A percentile compares a stretch with the other conserved stretches of the same genome.
These are phyloP conservation scores for Solanum sitiens DNA, from an alignment of 257 asterid genomes.

Conservation along the genomic window DNA sequence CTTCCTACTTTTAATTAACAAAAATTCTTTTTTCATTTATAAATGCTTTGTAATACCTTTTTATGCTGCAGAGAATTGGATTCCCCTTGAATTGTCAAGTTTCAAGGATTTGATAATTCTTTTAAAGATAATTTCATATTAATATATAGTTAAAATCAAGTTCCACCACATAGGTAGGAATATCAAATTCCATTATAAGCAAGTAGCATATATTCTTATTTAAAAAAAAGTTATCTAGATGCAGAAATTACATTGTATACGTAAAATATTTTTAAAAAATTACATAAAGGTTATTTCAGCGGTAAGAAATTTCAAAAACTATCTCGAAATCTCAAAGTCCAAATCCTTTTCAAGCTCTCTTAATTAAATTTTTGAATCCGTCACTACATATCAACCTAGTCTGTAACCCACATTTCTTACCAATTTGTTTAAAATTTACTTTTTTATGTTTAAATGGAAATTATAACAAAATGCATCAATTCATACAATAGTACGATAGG, in stretches of 20 bases:
- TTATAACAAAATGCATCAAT: not conserved
- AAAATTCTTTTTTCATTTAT: not conserved
- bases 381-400: not conserved
- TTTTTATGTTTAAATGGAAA: not conserved
- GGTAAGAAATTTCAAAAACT: too few species aligned
- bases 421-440: too few species aligned
- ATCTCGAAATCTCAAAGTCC: too few species aligned
- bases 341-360: too few species aligned
- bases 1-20: not conserved
- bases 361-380: not conserved
- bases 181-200: not conserved
- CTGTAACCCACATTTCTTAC: not conserved
- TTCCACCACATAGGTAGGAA: not conserved
- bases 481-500: not conserved
- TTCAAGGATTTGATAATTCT: not conserved
- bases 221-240: too few species aligned
- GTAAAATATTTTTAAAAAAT: fast-evolving
- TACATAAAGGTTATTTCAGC: too few species aligned
- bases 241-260: too few species aligned
- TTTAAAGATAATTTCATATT: not conserved
- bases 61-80: not conserved
- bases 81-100: not conserved
- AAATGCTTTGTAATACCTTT: not conserved
- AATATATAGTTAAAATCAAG: not conserved
- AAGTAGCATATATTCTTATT: not conserved